Percentiles rank a stretch among this genome's conserved stretches.
phyloP scores from a whole-genome alignment of 2,329 filamentous ascomycete genomes.

The Teratosphaeria viscida region DNA sequence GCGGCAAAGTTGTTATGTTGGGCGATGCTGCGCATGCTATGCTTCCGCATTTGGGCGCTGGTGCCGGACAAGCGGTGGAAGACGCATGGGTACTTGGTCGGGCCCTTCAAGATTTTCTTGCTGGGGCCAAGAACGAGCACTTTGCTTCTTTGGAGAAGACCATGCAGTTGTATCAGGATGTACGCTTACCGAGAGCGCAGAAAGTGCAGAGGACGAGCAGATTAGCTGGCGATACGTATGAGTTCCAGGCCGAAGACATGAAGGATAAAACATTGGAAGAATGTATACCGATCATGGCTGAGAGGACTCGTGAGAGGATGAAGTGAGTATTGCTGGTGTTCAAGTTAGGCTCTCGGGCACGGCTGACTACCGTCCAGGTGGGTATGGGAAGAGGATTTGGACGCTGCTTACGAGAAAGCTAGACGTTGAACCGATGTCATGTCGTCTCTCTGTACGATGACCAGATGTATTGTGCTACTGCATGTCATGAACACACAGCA shows the following conservation, averaged over 20 bases:
- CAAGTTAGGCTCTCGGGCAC: neutral
- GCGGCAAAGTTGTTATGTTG: conserved; percentile 36
- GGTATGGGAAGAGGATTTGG: conserved; percentile 23
- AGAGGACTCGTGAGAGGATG: conserved; percentile 26
- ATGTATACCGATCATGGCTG: conserved; percentile 24
- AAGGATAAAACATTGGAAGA: conserved; percentile 27
- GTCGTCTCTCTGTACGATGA: no score
- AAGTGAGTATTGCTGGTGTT: conserved; percentile 23
- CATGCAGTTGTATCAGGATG: conserved; percentile 25
- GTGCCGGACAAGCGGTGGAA: conserved; percentile 35
- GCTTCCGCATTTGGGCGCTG: conserved; percentile 37
- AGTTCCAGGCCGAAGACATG: conserved; percentile 28
- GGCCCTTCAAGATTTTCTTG: conserved; percentile 21
- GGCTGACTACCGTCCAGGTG: neutral
- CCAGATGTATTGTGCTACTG: no score
- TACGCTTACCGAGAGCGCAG: conserved; percentile 26
- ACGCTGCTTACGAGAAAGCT: conserved; percentile 20
- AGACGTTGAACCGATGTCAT: neutral
- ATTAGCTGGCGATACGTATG: conserved; percentile 25
- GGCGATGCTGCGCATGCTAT: conserved; percentile 56
- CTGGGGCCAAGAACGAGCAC: conserved; percentile 2
- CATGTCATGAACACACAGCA: no score
- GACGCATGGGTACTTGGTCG: conserved; percentile 36
- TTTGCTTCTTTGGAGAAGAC: conserved; percentile 13
- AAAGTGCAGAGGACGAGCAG: conserved; percentile 24